Conservation (phyloP, 139 green algal genomes). For the Closterium sp. region DNA sequence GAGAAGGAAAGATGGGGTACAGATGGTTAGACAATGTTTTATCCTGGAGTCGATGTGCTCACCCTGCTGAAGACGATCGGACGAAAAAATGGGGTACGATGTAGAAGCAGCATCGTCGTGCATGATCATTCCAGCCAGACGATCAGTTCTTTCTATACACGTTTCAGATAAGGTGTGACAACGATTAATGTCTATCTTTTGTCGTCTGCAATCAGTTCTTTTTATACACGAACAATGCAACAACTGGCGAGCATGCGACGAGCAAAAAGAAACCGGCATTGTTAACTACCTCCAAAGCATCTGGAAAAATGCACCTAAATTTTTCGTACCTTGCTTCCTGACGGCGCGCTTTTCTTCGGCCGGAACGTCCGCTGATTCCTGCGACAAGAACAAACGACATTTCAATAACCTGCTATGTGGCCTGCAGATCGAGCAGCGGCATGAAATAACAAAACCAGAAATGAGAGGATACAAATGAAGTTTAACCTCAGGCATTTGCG, state of each 20-base stretch:
- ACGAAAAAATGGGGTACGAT: background rate
- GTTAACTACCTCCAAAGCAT: too few species aligned
- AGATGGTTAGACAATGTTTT: background rate
- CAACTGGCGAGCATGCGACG: too few species aligned
- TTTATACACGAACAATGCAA: background rate
- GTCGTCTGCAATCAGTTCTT: background rate
- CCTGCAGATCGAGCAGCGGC: background rate
- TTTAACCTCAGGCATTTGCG: background rate
- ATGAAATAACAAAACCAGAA: conserved; percentile 1
- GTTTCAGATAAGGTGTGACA: conserved; percentile 8
- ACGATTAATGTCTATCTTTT: background rate
- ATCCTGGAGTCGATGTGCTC: background rate
- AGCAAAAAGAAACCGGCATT: background rate
- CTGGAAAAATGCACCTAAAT: too few species aligned
- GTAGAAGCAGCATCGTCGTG: background rate
- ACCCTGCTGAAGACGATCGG: background rate
- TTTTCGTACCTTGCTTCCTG: conserved; percentile 72
- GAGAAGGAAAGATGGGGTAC: background rate
- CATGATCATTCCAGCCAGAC: background rate
- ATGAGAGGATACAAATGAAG: background rate
- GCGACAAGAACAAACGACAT: background rate
- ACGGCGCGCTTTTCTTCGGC: conserved; percentile 74
- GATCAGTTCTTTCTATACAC: conserved; percentile 4
- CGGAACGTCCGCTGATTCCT: conserved; percentile 71
- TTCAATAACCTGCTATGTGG: background rate